A percentile compares a stretch with the other conserved stretches of the same genome.
Conservation (phyloP, 179 eudicot genomes). For the Drosera spatulata region DNA sequence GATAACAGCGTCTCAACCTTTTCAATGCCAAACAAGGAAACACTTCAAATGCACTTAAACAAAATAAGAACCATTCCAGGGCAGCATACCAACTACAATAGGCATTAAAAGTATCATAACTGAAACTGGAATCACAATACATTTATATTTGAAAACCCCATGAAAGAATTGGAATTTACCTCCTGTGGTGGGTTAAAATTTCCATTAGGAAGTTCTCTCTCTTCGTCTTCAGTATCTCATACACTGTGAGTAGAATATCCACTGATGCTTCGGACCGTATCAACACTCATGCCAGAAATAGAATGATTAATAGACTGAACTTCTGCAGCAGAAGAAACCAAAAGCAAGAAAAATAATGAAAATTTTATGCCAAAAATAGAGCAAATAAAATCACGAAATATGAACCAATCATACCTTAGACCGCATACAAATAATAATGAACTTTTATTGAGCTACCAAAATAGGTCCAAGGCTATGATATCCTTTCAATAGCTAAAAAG, state of each 20-base stretch:
- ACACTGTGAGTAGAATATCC: conserved; percentile 32
- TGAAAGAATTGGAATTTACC: conserved; percentile 21
- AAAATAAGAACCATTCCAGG: no score
- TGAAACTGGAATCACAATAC: conserved; percentile 6
- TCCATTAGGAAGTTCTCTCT: conserved; percentile 25
- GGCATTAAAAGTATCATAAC: conserved; percentile 1
- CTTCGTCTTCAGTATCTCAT: conserved; percentile 42
- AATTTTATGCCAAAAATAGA: no score
- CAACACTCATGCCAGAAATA: conserved; percentile 21
- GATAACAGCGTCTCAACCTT: no score
- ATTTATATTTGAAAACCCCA: conserved; percentile 22
- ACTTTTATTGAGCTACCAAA: no score
- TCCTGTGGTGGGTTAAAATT: conserved; percentile 20
- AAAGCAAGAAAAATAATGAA: conserved; percentile 1
- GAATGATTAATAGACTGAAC: conserved; percentile 23
- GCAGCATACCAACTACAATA: background rate
- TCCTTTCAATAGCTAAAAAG: no score
- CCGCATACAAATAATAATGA: no score
- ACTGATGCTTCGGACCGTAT: conserved; percentile 28
- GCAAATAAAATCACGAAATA: no score
- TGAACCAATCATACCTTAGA: no score
- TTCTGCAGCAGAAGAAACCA: conserved; percentile 26
- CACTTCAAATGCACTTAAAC: no score
- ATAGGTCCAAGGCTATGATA: no score
- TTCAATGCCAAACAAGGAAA: no score